Percentiles rank a stretch among this genome's conserved stretches.
phyloP scores from a whole-genome alignment of 805 yeast genomes.

The Trichomonascus vanleenenianus region DNA sequence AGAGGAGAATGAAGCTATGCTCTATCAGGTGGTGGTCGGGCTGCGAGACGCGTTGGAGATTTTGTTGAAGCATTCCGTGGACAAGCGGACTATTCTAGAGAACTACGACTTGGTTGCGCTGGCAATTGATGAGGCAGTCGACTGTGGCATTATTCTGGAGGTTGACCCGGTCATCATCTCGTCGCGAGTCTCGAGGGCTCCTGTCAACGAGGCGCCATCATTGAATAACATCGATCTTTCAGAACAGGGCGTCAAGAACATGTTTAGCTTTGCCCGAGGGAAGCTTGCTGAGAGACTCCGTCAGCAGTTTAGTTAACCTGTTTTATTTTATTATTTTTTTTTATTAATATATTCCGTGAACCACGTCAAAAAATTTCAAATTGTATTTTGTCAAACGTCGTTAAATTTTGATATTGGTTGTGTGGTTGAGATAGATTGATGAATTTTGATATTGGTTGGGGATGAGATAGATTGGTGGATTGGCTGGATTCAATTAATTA shows the following conservation, averaged over 20 bases:
- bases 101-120: slow-evolving; percentile 79
- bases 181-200: slow-evolving; percentile 84
- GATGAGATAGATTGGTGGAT: too few species aligned
- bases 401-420: too few species aligned
- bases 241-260: slow-evolving; percentile 54
- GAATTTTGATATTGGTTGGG: slow-evolving; percentile 5
- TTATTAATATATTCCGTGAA: neutral
- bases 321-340: slow-evolving; percentile 5
- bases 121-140: slow-evolving; percentile 86
- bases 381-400: neutral
- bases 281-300: slow-evolving; percentile 49
- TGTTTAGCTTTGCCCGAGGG: slow-evolving; percentile 81
- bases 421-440: too few species aligned
- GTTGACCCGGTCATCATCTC: slow-evolving; percentile 82
- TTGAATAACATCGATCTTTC: slow-evolving; percentile 31
- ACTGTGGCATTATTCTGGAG: slow-evolving; percentile 88
- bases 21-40: slow-evolving; percentile 69
- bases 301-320: slow-evolving; percentile 28
- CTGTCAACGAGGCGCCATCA: slow-evolving; percentile 53
- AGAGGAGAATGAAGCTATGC: slow-evolving; percentile 78
- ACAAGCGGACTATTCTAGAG: slow-evolving; percentile 69
- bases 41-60: slow-evolving; percentile 76
- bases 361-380: neutral
- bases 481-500: too few species aligned
- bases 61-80: slow-evolving; percentile 59